These are phyloP conservation scores for Bjerkandera adusta DNA, from an alignment of 1,284 basidiomycete species.

Conservation along the genomic window DNA sequence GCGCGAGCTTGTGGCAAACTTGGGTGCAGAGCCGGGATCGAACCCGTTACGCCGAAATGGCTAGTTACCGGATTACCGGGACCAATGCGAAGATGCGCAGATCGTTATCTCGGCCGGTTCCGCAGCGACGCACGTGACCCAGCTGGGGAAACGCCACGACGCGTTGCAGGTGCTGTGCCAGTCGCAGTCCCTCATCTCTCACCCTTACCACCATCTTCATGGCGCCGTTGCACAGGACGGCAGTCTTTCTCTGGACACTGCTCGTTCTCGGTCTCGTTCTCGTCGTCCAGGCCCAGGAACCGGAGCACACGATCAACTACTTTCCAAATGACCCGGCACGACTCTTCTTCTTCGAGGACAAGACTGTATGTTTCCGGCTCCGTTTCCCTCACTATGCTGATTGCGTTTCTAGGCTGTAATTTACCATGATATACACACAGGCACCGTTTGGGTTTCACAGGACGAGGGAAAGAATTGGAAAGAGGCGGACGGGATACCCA, in stretches of 20 bases:
- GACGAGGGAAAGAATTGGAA: slow-evolving; percentile 90
- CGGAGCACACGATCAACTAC: slow-evolving; percentile 40
- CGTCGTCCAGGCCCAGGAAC: slow-evolving; percentile 36
- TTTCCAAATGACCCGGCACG: slow-evolving; percentile 79
- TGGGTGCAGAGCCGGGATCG: too few species aligned
- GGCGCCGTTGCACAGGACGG: slow-evolving; percentile 35
- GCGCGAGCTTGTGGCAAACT: too few species aligned
- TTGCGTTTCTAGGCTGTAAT: slow-evolving; percentile 58
- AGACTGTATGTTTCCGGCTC: slow-evolving; percentile 53
- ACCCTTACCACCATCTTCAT: slow-evolving; percentile 25
- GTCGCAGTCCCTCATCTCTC: too few species aligned
- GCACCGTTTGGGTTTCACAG: slow-evolving; percentile 76
- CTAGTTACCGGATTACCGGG: too few species aligned
- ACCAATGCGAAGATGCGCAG: too few species aligned
- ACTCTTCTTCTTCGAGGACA: slow-evolving; percentile 93
- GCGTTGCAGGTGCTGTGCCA: too few species aligned
- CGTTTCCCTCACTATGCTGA: slow-evolving; percentile 2
- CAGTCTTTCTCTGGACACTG: slow-evolving; percentile 33
- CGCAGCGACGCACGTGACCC: too few species aligned
- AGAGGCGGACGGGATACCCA: slow-evolving; percentile 58
- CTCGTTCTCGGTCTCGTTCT: slow-evolving; percentile 26
- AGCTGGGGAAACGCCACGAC: too few species aligned
- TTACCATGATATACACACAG: slow-evolving; percentile 75
- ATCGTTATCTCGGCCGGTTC: too few species aligned
- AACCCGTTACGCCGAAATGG: too few species aligned